Base-by-base conservation (phyloP, 2,329 filamentous ascomycete species). In the Diaporthe eres region DNA sequence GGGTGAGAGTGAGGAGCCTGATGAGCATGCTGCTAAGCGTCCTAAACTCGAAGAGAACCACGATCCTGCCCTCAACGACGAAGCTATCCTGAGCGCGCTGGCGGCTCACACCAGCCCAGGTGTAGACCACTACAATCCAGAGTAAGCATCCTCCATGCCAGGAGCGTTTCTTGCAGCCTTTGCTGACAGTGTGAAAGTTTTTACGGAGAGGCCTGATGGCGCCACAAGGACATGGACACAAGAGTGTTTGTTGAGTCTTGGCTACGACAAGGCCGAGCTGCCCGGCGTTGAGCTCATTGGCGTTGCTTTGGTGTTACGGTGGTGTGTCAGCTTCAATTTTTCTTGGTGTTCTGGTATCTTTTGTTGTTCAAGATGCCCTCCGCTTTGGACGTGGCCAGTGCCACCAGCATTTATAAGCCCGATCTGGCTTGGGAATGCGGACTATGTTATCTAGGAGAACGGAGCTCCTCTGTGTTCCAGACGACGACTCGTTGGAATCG, bases 41-140 rank as follows among this genome's bases (percentile, higher is more conserved):
- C 84, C 80, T 53, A 83, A 85, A 44, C 77, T 88, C 7, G 83
- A 85, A 17, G 81, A 82, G 5, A 81, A 79, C 15, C 82, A 84
- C 19, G 83, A 84, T 22, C 80, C 82, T 12, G 78, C 82, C 0
- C 79, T 88, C 19, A 86, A 88, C 39, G 88, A 89, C 75, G 87
- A 88, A 74, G 87, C 87, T 7, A 85, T 90, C 17, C 77, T 90
- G 76, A 81, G 77, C 58, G 87, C 86, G 10, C 79, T 90, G 57
- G 85, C 87, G 25, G 86, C 84, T 4, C 86, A 88, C 75, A 86
- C 84, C 78, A 83, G 83, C 42, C 78, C 82, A 2, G 81, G 82
- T 3, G 80, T 84, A 5, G 85, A 87, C 39, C 80, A 82, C 10
- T 89, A 87, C 77, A 79, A 81, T 47, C 77, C 85, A 42, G 85